Base-by-base conservation (phyloP, 257 asterid species). In the Salvia rosmarinus region DNA sequence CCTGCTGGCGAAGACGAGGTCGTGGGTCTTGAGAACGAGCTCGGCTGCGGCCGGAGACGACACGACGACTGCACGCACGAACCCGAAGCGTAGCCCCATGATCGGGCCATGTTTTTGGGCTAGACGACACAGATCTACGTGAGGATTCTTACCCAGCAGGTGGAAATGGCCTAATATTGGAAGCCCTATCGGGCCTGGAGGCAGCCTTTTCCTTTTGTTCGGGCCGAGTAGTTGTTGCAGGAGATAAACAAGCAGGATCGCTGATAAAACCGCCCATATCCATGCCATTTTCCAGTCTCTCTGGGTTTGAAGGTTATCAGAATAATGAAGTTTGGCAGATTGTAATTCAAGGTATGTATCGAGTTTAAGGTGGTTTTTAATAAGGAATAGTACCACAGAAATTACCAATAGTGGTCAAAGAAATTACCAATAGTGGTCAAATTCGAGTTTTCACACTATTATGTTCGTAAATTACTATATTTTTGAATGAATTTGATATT, bases 111-210 rank as follows among this genome's bases (percentile, higher is more conserved):
- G 51, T 2, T 56, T 77, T 20, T 42, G 73, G 74, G 81, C 77
- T 8, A 77, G 69, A 2, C 17, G 28, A 6, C 0, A 2, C 4
- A 77, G 11, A 12, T 71, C 77, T 0, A 4, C 64, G 73, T 77
- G 77, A 0, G 77, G 81, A 8, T 64, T 77, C 6, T 39, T 68
- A 4, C 73, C 42, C 2, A 68, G 59, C 1, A 76, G 68, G 58
- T 67, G 79, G 39, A 75, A 65, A 44, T 76, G 80, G 49, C 80
- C 80, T 43, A 76, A 9, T 11, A 76, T 68, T 14, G 80, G 80
- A 58, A 76, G 55, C 43, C 68, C 67, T 43, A 0, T 63, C 43
- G 80, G 80, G 34, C 80, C 76, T 0, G 77, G 77, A 19, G 80
- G 80, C n/a, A 16, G 17, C 0, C 9, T 68, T n/a, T 61, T 75